These are phyloP conservation scores for Phytophthora macrochlamydospora DNA, from an alignment of 352 stramenopile species.

Conservation along the genomic window DNA sequence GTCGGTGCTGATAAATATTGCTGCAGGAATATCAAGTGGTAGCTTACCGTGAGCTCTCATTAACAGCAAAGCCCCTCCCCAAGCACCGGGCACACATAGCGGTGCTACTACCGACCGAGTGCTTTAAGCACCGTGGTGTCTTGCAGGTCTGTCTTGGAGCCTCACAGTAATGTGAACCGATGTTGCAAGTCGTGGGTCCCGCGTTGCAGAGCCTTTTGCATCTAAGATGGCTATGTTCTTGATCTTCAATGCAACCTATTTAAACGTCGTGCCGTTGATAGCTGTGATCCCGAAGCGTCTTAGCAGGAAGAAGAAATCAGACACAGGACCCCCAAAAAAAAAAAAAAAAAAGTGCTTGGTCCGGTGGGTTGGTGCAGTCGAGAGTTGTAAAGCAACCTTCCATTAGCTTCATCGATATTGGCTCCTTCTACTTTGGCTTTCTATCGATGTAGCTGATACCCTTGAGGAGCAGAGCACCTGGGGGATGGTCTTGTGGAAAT, in stretches of 20 bases:
- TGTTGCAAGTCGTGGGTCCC: neutral
- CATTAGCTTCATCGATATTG: neutral
- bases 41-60: neutral
- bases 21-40: neutral
- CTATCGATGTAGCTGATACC: neutral
- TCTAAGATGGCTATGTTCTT: neutral
- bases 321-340: conserved; percentile 5
- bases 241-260: neutral
- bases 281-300: neutral
- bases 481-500: conserved; percentile 1
- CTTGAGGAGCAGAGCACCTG: conserved; percentile 3
- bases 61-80: neutral
- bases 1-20: neutral
- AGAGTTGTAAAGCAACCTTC: neutral
- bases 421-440: neutral
- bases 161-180: neutral
- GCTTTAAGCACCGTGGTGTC: neutral
- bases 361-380: neutral
- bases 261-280: neutral
- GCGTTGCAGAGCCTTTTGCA: neutral
- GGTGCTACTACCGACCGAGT: neutral
- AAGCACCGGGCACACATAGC: neutral
- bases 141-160: neutral
- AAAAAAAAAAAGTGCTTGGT: neutral
- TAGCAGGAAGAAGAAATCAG: conserved; percentile 8